phyloP scores from a whole-genome alignment of 2,329 filamentous ascomycete species.

The Sarocladium strictum region DNA sequence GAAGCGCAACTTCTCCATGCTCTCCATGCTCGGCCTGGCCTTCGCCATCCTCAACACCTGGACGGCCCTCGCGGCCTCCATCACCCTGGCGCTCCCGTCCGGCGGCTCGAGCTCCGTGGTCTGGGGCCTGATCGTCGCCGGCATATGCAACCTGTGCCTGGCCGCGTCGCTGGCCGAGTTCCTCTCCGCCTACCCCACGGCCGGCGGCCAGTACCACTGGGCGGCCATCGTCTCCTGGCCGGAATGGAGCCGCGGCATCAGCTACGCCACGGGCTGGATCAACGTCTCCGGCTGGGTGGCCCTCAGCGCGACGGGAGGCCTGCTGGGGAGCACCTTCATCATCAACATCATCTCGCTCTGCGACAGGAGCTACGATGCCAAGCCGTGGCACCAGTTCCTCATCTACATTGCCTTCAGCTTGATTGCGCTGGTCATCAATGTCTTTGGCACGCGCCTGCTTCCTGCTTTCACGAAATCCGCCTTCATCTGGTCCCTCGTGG shows the following conservation, averaged over 20 bases:
- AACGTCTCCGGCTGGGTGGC: conserved; percentile 63
- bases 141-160: conserved; percentile 64
- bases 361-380: conserved; percentile 47
- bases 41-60: conserved; percentile 46
- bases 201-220: conserved; percentile 66
- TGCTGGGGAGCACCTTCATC: conserved; percentile 62
- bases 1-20: no score
- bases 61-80: conserved; percentile 42
- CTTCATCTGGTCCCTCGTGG: conserved; percentile 64
- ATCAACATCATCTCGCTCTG: conserved; percentile 59
- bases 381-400: conserved; percentile 67
- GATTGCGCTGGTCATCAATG: conserved; percentile 57
- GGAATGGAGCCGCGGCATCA: not conserved
- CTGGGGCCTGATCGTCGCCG: conserved; percentile 60
- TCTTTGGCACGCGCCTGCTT: conserved; percentile 50
- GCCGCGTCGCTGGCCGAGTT: conserved; percentile 34
- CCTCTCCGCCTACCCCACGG: conserved; percentile 55
- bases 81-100: conserved; percentile 52
- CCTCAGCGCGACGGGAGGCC: conserved; percentile 60
- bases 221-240: conserved; percentile 50
- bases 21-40: no score
- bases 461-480: conserved; percentile 63
- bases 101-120: conserved; percentile 67
- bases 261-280: conserved; percentile 23
- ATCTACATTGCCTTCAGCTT: conserved; percentile 63